These are phyloP conservation scores for Ehretia macrophylla DNA, from an alignment of 257 asterid species.

Conservation along the genomic window DNA sequence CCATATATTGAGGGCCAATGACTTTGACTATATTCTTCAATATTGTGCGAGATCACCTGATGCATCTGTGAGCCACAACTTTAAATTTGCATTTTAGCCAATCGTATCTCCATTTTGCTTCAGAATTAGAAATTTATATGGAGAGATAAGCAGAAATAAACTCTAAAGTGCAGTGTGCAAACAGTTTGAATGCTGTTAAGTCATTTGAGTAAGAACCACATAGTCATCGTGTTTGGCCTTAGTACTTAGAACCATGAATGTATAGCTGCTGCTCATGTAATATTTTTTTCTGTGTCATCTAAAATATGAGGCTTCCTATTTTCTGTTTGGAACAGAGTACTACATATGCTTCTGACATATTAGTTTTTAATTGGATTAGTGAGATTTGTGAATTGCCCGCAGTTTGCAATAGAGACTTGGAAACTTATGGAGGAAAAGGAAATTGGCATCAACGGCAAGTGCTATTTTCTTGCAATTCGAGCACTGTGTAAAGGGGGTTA, in stretches of 20 bases:
- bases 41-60: conserved; percentile 70
- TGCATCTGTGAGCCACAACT: conserved; percentile 56
- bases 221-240: too few species aligned
- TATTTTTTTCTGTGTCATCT: not conserved
- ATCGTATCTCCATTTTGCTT: not conserved
- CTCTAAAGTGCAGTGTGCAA: too few species aligned
- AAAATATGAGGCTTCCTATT: too few species aligned
- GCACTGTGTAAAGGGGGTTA: conserved; percentile 87
- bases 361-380: not conserved
- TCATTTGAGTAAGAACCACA: too few species aligned
- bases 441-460: conserved; percentile 42
- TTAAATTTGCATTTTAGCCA: conserved; percentile 12
- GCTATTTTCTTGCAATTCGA: conserved; percentile 43
- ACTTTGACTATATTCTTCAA: conserved; percentile 56
- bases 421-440: conserved; percentile 59
- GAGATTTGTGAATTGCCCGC: conserved; percentile 22
- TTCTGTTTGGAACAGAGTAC: too few species aligned
- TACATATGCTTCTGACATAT: not conserved
- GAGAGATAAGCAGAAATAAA: too few species aligned
- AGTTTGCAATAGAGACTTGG: conserved; percentile 85
- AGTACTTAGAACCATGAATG: not conserved
- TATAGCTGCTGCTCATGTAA: not conserved
- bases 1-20: conserved; percentile 36
- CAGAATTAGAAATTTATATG: too few species aligned
- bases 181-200: too few species aligned